Evolutionary conservation across 371 early-diverging fungal genomes (phyloP).

Genomic region (Capillidium rhysosporum): DNA sequence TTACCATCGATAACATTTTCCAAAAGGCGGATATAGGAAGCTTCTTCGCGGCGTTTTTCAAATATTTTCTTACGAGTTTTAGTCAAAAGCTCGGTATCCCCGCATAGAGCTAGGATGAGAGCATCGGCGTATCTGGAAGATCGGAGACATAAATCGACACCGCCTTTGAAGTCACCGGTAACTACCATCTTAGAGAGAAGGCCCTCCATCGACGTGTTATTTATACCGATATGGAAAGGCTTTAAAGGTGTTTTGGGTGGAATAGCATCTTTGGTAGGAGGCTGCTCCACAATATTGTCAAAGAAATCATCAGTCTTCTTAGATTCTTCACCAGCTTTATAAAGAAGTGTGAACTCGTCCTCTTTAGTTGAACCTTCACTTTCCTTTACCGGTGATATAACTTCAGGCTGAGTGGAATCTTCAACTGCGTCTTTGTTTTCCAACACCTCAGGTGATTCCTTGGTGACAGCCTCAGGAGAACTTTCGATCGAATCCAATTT

Average conservation of each 20-base stretch:
- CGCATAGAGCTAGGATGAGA: constrained; percentile 69
- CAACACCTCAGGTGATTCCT: constrained; percentile 1
- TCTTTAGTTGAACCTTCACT: constrained; percentile 10
- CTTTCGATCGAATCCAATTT: not conserved
- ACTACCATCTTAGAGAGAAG: constrained; percentile 66
- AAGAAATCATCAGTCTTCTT: constrained; percentile 10
- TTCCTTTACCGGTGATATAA: not conserved
- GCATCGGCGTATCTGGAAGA: constrained; percentile 77
- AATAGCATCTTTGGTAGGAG: not conserved
- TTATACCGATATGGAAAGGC: not conserved
- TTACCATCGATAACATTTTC: constrained; percentile 62
- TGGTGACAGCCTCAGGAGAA: not conserved
- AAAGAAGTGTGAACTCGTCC: not conserved
- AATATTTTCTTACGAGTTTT: constrained; percentile 77
- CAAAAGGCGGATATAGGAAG: constrained; percentile 63
- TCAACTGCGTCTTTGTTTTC: constrained; percentile 12
- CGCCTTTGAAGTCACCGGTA: constrained; percentile 78
- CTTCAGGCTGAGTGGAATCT: constrained; percentile 2
- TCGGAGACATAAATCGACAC: constrained; percentile 66
- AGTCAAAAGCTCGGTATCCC: constrained; percentile 59
- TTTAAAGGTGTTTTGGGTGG: not conserved
- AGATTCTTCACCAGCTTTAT: not conserved
- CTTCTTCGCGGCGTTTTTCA: constrained; percentile 31
- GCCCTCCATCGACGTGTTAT: constrained; percentile 32
- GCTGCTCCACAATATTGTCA: constrained; percentile 5